These are phyloP conservation scores for Medicago arabica DNA, from an alignment of 306 rosid genomes.

Conservation along the genomic window DNA sequence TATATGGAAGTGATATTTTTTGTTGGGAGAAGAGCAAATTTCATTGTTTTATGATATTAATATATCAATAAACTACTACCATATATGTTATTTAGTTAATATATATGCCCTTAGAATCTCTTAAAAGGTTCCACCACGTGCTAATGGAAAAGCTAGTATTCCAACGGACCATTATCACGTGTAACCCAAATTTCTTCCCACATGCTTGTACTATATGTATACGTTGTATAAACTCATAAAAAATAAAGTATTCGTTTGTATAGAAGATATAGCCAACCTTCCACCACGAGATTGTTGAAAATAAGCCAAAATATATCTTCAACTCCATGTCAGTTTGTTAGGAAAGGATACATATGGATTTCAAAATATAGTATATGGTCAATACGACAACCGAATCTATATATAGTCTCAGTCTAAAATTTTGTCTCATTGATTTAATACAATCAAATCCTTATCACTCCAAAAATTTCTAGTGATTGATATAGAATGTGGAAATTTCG, in stretches of 20 bases:
- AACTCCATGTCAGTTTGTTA: conserved; percentile 22
- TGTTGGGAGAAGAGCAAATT: no score
- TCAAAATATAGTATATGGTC: conserved; percentile 24
- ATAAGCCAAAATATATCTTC: neutral
- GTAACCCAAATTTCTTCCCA: neutral
- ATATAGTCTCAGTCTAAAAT: neutral
- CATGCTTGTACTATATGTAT: neutral
- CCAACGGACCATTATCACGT: neutral
- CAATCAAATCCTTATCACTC: neutral
- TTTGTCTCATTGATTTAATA: neutral
- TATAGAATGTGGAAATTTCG: no score
- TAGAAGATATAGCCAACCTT: conserved; percentile 4
- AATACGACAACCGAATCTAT: neutral
- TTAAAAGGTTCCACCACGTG: no score
- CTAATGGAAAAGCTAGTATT: neutral
- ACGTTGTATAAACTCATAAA: no score
- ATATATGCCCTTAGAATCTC: no score
- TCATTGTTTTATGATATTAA: no score
- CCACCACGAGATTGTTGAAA: conserved; percentile 20
- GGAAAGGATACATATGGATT: neutral
- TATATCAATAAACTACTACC: no score
- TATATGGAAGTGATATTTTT: no score
- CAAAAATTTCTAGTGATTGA: no score
- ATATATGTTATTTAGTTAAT: no score
- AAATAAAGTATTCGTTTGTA: neutral